These are phyloP conservation scores for Talaromyces sp. DNA, from an alignment of 2,329 filamentous ascomycete species.

Conservation along the genomic window DNA sequence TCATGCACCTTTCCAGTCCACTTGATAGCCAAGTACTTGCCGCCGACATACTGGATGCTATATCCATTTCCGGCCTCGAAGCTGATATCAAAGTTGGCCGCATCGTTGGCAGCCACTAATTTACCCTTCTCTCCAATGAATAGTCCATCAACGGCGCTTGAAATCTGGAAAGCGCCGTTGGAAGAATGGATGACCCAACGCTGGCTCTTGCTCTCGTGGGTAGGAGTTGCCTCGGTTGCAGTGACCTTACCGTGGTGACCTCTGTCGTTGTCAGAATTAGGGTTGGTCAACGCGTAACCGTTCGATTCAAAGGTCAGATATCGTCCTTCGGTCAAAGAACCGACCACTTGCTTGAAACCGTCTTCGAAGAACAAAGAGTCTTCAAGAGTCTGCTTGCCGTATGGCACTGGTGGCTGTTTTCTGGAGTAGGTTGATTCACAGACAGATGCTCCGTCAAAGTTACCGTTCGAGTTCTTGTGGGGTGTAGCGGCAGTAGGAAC, in stretches of 20 bases:
- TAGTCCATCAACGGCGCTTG: constrained; percentile 38
- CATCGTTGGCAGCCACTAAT: constrained; percentile 21
- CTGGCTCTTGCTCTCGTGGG: constrained; percentile 41
- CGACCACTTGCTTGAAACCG: constrained; percentile 51
- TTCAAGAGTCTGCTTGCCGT: constrained; percentile 37
- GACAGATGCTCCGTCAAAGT: constrained; percentile 43
- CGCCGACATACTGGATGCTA: constrained; percentile 25
- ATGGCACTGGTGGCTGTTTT: constrained; percentile 46
- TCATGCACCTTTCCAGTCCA: neutral
- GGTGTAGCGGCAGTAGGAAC: constrained; percentile 44
- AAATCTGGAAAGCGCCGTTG: constrained; percentile 36
- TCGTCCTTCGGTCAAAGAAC: constrained; percentile 51
- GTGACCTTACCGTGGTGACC: too few relatives aligned
- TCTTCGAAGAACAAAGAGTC: constrained; percentile 43
- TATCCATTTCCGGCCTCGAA: constrained; percentile 37
- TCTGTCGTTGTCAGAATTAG: constrained; percentile 9
- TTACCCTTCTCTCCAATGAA: constrained; percentile 21
- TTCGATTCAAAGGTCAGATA: constrained; percentile 49
- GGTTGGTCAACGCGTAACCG: constrained; percentile 42
- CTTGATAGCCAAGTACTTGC: constrained; percentile 16
- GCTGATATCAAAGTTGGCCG: constrained; percentile 27
- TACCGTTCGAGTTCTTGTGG: constrained; percentile 38
- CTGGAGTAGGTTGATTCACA: constrained; percentile 39
- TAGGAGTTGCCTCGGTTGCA: constrained; percentile 22
- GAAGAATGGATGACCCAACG: constrained; percentile 49